Conservation (phyloP, 495 filamentous ascomycete genomes). For the Penicillium steckii region DNA sequence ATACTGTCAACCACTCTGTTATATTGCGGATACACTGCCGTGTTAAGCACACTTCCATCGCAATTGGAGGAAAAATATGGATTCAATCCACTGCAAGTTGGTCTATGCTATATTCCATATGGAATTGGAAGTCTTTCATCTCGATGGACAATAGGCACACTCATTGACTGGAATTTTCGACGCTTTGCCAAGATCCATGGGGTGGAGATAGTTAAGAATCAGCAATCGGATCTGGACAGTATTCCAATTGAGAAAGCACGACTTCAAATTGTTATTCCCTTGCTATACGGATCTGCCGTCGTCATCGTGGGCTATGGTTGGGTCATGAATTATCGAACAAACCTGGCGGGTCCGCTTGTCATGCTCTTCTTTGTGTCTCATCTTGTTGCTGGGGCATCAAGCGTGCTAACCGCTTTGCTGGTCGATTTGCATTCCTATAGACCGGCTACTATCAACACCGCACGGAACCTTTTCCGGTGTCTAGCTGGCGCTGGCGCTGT, state of each 20-base stretch:
- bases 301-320: conserved; percentile 7
- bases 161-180: not conserved
- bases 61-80: not conserved
- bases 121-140: not conserved
- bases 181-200: not conserved
- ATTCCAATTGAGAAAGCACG: conserved; percentile 26
- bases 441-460: conserved; percentile 3
- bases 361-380: conserved; percentile 5
- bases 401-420: conserved; percentile 1
- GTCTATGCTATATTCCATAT: not conserved
- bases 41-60: not conserved
- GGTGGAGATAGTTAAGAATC: not conserved
- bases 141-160: not conserved
- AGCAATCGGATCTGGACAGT: not conserved
- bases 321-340: conserved; percentile 10
- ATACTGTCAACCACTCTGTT: not conserved
- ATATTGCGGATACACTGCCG: not conserved
- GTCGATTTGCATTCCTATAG: conserved; percentile 3
- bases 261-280: conserved; percentile 4
- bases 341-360: conserved; percentile 6
- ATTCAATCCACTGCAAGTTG: not conserved
- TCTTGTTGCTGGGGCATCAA: not conserved
- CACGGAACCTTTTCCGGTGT: conserved; percentile 5
- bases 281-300: not conserved
- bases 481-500: conserved; percentile 7